Percentiles rank a stretch among this genome's conserved stretches.
Evolutionary conservation across 768 basidiomycete species (phyloP).

Genomic region (Naganishia vaughanmartiniae): DNA sequence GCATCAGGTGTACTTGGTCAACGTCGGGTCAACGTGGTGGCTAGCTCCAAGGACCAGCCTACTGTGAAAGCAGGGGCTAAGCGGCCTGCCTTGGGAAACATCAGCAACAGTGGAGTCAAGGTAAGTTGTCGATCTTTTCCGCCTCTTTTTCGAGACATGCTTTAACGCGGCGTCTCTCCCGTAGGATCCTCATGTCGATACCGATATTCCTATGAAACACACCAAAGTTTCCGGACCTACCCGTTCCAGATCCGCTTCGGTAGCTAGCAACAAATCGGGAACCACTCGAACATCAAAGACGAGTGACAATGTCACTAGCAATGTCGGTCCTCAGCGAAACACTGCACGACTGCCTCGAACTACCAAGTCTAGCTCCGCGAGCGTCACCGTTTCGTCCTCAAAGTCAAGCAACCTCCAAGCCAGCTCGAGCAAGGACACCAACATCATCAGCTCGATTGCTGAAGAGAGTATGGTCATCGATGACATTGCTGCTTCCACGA

Average conservation of each 20-base stretch:
- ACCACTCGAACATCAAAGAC: constrained; percentile 19
- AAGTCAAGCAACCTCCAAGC: constrained; percentile 34
- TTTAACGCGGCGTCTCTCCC: background rate
- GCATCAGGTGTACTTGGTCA: constrained; percentile 13
- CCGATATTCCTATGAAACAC: constrained; percentile 57
- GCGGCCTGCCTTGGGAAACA: constrained; percentile 75
- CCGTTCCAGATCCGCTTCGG: constrained; percentile 66
- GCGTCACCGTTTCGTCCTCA: constrained; percentile 34
- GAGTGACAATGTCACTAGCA: constrained; percentile 35
- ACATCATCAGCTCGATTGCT: constrained; percentile 32
- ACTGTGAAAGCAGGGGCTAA: constrained; percentile 62
- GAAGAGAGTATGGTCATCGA: constrained; percentile 34
- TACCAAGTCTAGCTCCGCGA: constrained; percentile 25
- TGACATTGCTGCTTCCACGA: constrained; percentile 38
- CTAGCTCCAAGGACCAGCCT: constrained; percentile 15
- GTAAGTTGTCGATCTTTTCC: constrained; percentile 44
- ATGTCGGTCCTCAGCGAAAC: constrained; percentile 39
- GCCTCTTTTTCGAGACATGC: constrained; percentile 41
- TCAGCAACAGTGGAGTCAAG: constrained; percentile 69
- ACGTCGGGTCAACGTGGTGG: background rate
- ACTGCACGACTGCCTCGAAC: constrained; percentile 6
- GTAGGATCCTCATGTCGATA: constrained; percentile 59
- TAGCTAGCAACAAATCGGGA: constrained; percentile 55
- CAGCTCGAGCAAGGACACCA: constrained; percentile 38
- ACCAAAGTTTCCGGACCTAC: constrained; percentile 58